Percentiles rank a stretch among this genome's conserved stretches.
Conservation (phyloP, 805 yeast genomes). For the Kodamaea hsintzibuensis region DNA sequence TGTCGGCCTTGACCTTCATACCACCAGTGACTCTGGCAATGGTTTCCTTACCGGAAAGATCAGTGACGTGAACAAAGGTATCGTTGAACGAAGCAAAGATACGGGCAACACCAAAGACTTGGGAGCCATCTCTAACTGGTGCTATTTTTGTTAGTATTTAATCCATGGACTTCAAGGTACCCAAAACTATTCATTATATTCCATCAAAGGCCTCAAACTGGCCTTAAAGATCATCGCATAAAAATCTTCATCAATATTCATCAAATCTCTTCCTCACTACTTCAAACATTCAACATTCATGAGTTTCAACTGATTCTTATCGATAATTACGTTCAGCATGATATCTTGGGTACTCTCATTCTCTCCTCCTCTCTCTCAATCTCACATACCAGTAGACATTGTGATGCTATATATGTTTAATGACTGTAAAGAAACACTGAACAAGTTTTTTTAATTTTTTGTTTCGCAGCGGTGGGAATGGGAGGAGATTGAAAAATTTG, state of each 20-base stretch:
- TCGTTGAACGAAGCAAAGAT: constrained; percentile 99
- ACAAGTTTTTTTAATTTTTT: constrained; percentile 11
- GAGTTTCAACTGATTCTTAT: background rate
- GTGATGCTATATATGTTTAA: constrained; percentile 14
- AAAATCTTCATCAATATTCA: background rate
- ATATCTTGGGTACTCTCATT: background rate
- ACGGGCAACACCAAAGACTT: constrained; percentile 99
- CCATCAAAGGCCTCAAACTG: background rate
- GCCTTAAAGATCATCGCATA: background rate
- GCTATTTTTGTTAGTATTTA: constrained; percentile 19
- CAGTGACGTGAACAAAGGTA: constrained; percentile 99
- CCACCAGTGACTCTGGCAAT: constrained; percentile 99
- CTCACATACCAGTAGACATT: constrained; percentile 20
- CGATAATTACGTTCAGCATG: background rate
- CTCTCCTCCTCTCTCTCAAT: background rate
- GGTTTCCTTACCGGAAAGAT: constrained; percentile 99
- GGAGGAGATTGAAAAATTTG: background rate
- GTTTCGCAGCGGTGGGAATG: constrained; percentile 1
- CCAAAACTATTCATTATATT: background rate
- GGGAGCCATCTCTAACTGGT: constrained; percentile 87
- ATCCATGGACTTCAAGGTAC: background rate
- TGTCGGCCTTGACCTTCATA: constrained; percentile 99
- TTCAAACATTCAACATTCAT: background rate
- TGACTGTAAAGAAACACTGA: constrained; percentile 12
- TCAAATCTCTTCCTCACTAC: background rate